Evolutionary conservation across 805 yeast species (phyloP), one percentile per base, ranked within the genome.

Genomic region (Saccharomycopsis sp.): DNA sequence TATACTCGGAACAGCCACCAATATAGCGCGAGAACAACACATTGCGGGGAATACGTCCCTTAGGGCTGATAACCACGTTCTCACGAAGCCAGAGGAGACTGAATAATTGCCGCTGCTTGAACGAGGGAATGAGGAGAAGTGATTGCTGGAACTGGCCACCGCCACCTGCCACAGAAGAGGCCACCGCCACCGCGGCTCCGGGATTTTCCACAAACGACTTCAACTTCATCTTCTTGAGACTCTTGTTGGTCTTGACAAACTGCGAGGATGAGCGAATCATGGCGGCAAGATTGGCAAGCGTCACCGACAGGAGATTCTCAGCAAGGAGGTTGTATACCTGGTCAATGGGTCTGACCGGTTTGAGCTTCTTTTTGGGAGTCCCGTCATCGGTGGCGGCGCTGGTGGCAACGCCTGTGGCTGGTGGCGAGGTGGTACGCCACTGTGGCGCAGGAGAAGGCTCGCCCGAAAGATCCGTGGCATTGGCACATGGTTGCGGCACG

Each of bases 1-100:
- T 76, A 65, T 76, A 73, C 34, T 78, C 79, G 7, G 81, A 78
- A 67, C 90, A 86, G 2, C 80, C 62, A 1, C 78, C 75, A 14
- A 79, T 85, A 66, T 86, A 86, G 54, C 79, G 83, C 65, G 84
- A 90, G 70, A 83, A 86, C n/a, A 86, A 79, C 51, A 84, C 72
- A 63, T 82, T 84, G 57, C 91, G 73, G 38, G 88, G 89, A 42
- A 85, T 83, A 47, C 80, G 84, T 20, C 84, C 75, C 25, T 76
- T 77, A 2, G 72, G 73, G 52, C 76, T 70, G 3, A 76, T 66
- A 60, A 78, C 79, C 64, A 88, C 89, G 24, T 84, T 77, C 65
- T 83, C 82, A 72, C 86, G 75, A 50, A 91, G 74, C 88, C 96
- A 89, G 2, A 87, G 81, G 81, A 89, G 79, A 12, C 92, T 97